Evolutionary conservation across 192 early-diverging fungal species (phyloP), one percentile per base, ranked within the genome.

Genomic region (Podila minutissima): DNA sequence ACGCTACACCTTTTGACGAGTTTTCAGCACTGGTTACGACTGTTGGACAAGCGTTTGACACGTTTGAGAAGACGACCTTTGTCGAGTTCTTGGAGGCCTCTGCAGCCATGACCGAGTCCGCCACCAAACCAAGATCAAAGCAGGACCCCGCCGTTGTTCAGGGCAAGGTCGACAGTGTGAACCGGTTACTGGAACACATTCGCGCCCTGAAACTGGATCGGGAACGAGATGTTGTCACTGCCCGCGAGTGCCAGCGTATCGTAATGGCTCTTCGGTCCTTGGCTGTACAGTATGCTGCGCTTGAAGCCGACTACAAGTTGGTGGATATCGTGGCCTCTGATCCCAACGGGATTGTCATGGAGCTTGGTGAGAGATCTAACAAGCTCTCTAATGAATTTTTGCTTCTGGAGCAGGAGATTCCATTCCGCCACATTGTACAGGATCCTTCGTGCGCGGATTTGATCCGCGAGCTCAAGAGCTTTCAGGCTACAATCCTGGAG

Each of bases 151-250:
- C 71, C 1, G 20, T 55, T 6, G 61, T 81, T 13, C 66, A 81
- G 15, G 51, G 5, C 55, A 81, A 66, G 17, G 48, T 73, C 53
- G n/a, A 60, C 3, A 73, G 66, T 20, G 67, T 81, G 9, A 51
- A 58, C 8, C 66, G 77, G 15, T 71, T 81, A 13, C 64, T 68
- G 46, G 35, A 57, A 15, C 70, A 81, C 29, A 73, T 69, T 31
- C 66, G 57, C 5, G 60, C 77, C 11, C 22, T 81, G 51, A 48
- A 62, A 55, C 26, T 33, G 32, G 77, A 81, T 61, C 65, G 77
- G 19, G 77, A 81, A 38, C 70, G 77, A 20, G 77, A 81, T 69
- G 62, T 81, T 32, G 38, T 64, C 11, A 81, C 71, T n/a, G 31
- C 72, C 28, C 49, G 59, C 6, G 77, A 81, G 49, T 81, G 77